A percentile compares a stretch with the other conserved stretches of the same genome.
Conservation (phyloP, 2,329 filamentous ascomycete species). For the Colletotrichum sp. region DNA sequence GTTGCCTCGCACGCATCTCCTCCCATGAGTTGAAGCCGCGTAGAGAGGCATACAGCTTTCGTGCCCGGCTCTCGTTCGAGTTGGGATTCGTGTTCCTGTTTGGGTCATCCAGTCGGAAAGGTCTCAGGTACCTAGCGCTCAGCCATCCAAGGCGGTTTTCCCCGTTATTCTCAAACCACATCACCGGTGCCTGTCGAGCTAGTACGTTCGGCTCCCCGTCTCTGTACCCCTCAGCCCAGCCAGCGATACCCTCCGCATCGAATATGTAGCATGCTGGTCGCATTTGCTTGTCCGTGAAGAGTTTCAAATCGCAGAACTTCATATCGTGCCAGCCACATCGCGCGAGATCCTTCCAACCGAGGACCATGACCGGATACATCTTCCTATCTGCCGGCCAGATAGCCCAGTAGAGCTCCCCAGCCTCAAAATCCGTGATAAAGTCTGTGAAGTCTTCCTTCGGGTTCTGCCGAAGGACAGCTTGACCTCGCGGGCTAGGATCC, state of each 20-base stretch:
- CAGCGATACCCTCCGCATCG: constrained; percentile 15
- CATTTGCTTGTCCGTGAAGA: not conserved
- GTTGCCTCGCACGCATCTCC: not conserved
- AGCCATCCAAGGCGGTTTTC: constrained; percentile 16
- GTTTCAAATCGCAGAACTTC: constrained; percentile 1
- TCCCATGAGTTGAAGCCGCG: constrained; percentile 16
- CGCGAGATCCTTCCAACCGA: constrained; percentile 20
- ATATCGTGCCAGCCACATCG: constrained; percentile 8
- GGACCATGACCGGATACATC: constrained; percentile 21
- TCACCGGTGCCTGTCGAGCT: constrained; percentile 20
- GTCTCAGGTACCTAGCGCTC: not conserved
- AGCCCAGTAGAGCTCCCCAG: constrained; percentile 22
- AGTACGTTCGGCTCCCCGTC: constrained; percentile 15
- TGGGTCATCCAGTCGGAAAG: constrained; percentile 14
- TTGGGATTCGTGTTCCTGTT: not conserved
- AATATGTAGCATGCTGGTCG: constrained; percentile 19
- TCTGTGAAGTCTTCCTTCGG: not conserved
- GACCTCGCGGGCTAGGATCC: not conserved
- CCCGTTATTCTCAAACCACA: constrained; percentile 25
- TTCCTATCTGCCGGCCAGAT: constrained; percentile 14
- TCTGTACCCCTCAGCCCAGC: constrained; percentile 20
- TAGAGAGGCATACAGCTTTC: constrained; percentile 2
- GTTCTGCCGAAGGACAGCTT: not conserved
- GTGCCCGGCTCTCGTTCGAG: not conserved
- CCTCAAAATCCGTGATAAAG: constrained; percentile 15